Evolutionary conservation across 306 rosid species (phyloP), one percentile per base, ranked within the genome.

Genomic region (Pyrus betulifolia): DNA sequence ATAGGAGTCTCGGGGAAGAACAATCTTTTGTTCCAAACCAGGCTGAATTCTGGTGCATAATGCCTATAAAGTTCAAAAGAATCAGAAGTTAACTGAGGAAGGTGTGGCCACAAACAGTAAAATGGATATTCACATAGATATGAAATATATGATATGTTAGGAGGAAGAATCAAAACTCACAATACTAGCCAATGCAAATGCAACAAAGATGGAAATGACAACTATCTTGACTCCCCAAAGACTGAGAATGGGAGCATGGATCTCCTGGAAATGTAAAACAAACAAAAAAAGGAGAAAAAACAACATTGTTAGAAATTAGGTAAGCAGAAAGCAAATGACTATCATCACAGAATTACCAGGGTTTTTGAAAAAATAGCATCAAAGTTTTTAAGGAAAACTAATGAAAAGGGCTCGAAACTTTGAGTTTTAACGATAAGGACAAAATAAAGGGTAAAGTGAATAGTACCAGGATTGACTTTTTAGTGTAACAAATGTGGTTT

Each of bases 21-120:
- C 97, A 82, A 91, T 91, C 80, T 92, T 81, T 83, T 95, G 99
- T 84, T 95, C 99, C 79, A 95, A 87, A 82, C 98, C 99, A 72
- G 99, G 96, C 78, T 95, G 90, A 87, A 95, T 85, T 82, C 99
- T 89, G 46, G 97, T 91, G 85, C 96, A 89, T 73, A 95, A 77
- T 72, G 99, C 97, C 99, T 95, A 68, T 11, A 52, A 75, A 58
- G 75, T 79, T 74, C 38, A 38, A 80, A 65, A 69, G 38, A 81
- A 67, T 72, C 22, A 30, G 67, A 61, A 76, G 65, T 57, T 59
- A 71, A 78, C 49, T 55, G 35, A 14, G 45, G 28, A 59, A 25
- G 33, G 68, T 70, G 74, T 67, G 73, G 68, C 77, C 63, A 81
- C 67, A 68, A 63, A 61, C 40, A 63, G 35, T 28, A 76, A 81